These are phyloP conservation scores for Aurinia saxatilis DNA, from an alignment of 345 rosid species.

Conservation along the genomic window DNA sequence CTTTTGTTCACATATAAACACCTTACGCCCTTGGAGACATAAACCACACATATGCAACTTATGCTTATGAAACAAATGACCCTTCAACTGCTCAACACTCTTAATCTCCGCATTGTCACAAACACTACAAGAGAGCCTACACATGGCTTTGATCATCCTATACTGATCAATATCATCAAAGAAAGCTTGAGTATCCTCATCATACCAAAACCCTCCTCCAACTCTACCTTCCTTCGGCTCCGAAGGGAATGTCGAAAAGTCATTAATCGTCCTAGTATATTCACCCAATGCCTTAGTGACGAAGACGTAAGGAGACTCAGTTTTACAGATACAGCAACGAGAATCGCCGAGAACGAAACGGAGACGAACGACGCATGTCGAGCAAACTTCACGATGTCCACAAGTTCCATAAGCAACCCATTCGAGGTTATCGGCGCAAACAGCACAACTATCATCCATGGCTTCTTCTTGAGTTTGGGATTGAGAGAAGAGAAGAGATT, in stretches of 20 bases:
- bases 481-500: background rate
- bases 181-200: slow-evolving; percentile 77
- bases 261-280: slow-evolving; percentile 79
- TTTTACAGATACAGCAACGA: slow-evolving; percentile 93
- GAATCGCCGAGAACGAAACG: slow-evolving; percentile 81
- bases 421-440: slow-evolving; percentile 82
- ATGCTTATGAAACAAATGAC: slow-evolving; percentile 84
- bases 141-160: slow-evolving; percentile 97
- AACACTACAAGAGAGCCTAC: slow-evolving; percentile 80
- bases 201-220: slow-evolving; percentile 73
- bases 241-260: slow-evolving; percentile 71
- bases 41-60: slow-evolving; percentile 75
- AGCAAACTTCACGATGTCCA: slow-evolving; percentile 94
- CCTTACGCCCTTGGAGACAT: slow-evolving; percentile 97
- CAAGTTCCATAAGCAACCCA: slow-evolving; percentile 94
- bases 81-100: slow-evolving; percentile 86
- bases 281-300: slow-evolving; percentile 97
- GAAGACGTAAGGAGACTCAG: slow-evolving; percentile 54
- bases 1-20: slow-evolving; percentile 92
- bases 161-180: slow-evolving; percentile 92
- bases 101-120: slow-evolving; percentile 71
- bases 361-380: slow-evolving; percentile 82
- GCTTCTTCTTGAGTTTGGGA: slow-evolving; percentile 5
- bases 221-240: slow-evolving; percentile 78
- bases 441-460: slow-evolving; percentile 95